Evolutionary conservation across 306 rosid genomes (phyloP), one percentile per base, ranked within the genome.

Genomic region (Quillaja saponaria): DNA sequence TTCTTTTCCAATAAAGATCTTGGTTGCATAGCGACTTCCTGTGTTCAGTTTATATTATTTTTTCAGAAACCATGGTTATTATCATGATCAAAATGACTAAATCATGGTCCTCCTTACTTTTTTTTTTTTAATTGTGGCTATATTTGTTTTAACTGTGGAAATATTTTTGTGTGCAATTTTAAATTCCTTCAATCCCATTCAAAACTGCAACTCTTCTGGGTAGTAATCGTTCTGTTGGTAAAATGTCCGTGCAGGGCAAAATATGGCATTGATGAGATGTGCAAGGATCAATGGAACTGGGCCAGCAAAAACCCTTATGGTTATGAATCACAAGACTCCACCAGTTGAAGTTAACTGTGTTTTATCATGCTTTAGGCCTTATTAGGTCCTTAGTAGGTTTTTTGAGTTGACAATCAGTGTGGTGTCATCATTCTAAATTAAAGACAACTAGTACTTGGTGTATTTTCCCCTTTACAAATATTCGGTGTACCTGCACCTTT

Each of bases 281-380:
- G 95, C 64, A 87, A 86, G 71, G 99, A 92, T 80, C 99, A 92
- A 74, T 92, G 99, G 99, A 92, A 92, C 71, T 92, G 99, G 99
- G 95, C 96, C 48, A 92, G 96, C 90, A 82, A 84, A 77, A 92
- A 92, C 55, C 99, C 96, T 11, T 89, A 78, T 14, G 99, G 99
- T 71, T 89, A 94, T 77, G 95, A 16, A 74, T 42, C 88, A 18
- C 59, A 76, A 18, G 82, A 70, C 35, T 59, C 81, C 34, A 52
- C 68, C n/a, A 68, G 61, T 25, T 69, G 77, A 66, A 25, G 33
- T 51, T 61, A 46, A 71, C n/a, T n/a, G n/a, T n/a, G n/a, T n/a
- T n/a, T n/a, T 71, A 41, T 58, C 69, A 44, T 75, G 73, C 64
- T 74, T 20, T 64, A 68, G 81, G 82, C 69, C 61, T 47, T 71